Conservation (phyloP, 2,329 filamentous ascomycete species). For the Neofusicoccum cordaticola region DNA sequence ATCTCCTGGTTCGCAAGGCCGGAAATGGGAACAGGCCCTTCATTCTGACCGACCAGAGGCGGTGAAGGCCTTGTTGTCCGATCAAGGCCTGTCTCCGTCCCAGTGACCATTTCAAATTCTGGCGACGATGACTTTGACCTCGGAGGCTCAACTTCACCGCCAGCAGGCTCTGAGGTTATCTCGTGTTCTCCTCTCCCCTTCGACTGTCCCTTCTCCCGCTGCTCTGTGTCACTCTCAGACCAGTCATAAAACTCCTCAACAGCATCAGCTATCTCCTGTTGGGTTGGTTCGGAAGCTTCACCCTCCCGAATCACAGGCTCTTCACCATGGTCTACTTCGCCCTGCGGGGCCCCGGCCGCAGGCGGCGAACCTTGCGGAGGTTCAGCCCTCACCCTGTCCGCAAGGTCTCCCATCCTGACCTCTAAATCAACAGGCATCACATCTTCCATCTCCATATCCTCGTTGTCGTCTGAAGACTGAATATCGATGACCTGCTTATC, state of each 20-base stretch:
- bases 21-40: conserved; percentile 31
- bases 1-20: conserved; percentile 31
- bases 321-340: neutral
- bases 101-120: conserved; percentile 51
- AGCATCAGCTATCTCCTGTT: neutral
- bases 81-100: neutral
- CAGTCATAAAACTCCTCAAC: conserved; percentile 30
- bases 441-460: conserved; percentile 36
- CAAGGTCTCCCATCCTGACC: conserved; percentile 43
- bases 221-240: conserved; percentile 50
- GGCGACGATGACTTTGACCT: conserved; percentile 43
- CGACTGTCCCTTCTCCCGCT: neutral
- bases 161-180: conserved; percentile 15
- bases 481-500: conserved; percentile 59
- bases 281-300: neutral
- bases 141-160: conserved; percentile 21
- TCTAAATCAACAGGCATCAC: conserved; percentile 30
- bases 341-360: neutral
- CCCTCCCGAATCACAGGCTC: neutral
- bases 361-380: conserved; percentile 31
- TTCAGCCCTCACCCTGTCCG: conserved; percentile 42
- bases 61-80: conserved; percentile 20
- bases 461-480: conserved; percentile 59
- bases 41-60: conserved; percentile 23
- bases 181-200: neutral